Conservation (phyloP, 1,139 yeast species). For the Sugiyamaella pinicola region DNA sequence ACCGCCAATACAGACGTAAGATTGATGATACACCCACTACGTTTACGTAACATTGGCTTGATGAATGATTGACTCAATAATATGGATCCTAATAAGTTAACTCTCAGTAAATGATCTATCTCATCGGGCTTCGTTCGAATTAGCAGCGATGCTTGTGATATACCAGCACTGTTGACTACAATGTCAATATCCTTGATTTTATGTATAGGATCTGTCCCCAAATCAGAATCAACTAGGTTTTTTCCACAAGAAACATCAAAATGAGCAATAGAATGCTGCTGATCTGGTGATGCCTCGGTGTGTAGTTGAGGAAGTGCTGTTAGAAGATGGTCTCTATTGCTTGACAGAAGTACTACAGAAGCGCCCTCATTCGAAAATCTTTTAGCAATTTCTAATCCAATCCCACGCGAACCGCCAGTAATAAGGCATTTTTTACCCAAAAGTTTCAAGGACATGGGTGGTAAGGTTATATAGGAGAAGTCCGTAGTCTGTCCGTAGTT, state of each 20-base stretch:
- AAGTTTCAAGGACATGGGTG: slow-evolving; percentile 20
- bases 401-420: slow-evolving; percentile 87
- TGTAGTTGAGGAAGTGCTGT: slow-evolving; percentile 5
- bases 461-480: neutral
- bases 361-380: slow-evolving; percentile 64
- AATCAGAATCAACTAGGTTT: slow-evolving; percentile 12
- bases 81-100: slow-evolving; percentile 71
- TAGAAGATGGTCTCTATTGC: slow-evolving; percentile 43
- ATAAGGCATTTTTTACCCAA: slow-evolving; percentile 42
- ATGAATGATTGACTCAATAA: slow-evolving; percentile 54
- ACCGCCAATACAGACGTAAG: slow-evolving; percentile 71
- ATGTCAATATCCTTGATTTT: slow-evolving; percentile 43
- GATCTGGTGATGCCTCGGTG: neutral
- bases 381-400: slow-evolving; percentile 70
- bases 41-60: slow-evolving; percentile 52
- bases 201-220: neutral
- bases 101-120: slow-evolving; percentile 54
- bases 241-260: slow-evolving; percentile 24
- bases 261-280: slow-evolving; percentile 21
- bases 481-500: neutral
- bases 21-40: slow-evolving; percentile 54
- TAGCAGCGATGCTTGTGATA: slow-evolving; percentile 63
- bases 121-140: slow-evolving; percentile 48
- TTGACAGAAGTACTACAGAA: slow-evolving; percentile 61
- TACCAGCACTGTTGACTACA: slow-evolving; percentile 81